phyloP scores from a whole-genome alignment of 148 eudicot species.

The Pouteria glomerata region DNA sequence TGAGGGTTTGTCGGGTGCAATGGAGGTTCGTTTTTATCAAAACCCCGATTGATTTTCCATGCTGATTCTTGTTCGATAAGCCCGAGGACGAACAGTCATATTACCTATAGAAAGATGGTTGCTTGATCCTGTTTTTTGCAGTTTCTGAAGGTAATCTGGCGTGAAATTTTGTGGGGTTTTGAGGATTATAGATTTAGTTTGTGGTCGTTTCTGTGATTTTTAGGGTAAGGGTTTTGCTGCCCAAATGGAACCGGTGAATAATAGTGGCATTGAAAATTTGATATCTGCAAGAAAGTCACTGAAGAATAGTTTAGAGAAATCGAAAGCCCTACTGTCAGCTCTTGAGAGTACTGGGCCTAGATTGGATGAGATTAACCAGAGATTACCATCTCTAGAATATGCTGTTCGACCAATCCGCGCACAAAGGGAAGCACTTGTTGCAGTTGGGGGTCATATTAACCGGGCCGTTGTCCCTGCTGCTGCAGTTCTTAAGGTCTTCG shows the following conservation, averaged over 20 bases:
- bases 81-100: background rate
- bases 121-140: background rate
- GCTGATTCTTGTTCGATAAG: background rate
- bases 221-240: background rate
- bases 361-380: conserved; percentile 20
- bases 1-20: background rate
- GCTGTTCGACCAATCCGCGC: conserved; percentile 25
- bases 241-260: conserved; percentile 6
- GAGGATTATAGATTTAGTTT: background rate
- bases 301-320: conserved; percentile 14
- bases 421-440: conserved; percentile 15
- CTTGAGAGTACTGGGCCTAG: conserved; percentile 10
- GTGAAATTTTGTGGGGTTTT: background rate
- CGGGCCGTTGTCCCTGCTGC: conserved; percentile 25
- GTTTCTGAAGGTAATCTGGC: background rate
- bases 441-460: conserved; percentile 24
- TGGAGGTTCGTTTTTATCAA: conserved; percentile 15
- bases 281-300: conserved; percentile 15
- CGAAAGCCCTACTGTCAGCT: conserved; percentile 10
- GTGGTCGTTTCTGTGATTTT: background rate
- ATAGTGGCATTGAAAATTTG: conserved; percentile 7
- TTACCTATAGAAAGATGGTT: background rate
- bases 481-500: conserved; percentile 22
- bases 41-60: conserved; percentile 16
- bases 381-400: conserved; percentile 20